Evolutionary conservation across 257 asterid genomes (phyloP).

Genomic region (Solanum arcanum): DNA sequence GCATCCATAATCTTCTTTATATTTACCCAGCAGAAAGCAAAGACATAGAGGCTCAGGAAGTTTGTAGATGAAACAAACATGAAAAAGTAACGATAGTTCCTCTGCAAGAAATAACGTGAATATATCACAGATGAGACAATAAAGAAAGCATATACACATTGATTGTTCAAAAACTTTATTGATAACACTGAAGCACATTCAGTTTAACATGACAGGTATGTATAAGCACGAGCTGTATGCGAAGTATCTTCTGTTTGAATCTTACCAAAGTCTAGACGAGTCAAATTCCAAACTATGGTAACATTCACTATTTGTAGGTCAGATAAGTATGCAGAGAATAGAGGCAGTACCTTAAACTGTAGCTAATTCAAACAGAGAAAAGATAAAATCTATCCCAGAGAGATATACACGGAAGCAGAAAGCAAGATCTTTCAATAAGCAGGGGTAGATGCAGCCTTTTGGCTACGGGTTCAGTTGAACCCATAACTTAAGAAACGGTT

Average conservation of each 20-base stretch:
- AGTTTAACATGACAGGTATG: background rate
- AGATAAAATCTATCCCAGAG: background rate
- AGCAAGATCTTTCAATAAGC: background rate
- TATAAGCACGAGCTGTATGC: background rate
- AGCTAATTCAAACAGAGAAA: background rate
- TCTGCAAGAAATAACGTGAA: background rate
- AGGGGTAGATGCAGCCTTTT: background rate
- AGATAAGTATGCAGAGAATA: background rate
- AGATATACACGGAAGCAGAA: background rate
- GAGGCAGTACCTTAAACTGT: background rate
- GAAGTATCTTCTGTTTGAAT: background rate
- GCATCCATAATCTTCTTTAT: slow-evolving; percentile 3
- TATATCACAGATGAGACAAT: background rate
- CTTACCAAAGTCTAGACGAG: background rate
- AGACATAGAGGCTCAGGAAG: slow-evolving; percentile 6
- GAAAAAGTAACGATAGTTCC: slow-evolving; percentile 13
- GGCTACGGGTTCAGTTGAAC: background rate
- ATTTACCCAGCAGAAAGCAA: slow-evolving; percentile 5
- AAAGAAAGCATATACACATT: background rate
- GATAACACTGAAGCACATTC: background rate
- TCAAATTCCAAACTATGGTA: background rate
- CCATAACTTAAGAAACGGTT: background rate
- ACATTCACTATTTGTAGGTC: background rate
- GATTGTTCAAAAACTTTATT: background rate
- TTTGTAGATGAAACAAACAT: slow-evolving; percentile 10